These are phyloP conservation scores for Suhomyces bolitotheri DNA, from an alignment of 1,139 yeast species.

Conservation along the genomic window DNA sequence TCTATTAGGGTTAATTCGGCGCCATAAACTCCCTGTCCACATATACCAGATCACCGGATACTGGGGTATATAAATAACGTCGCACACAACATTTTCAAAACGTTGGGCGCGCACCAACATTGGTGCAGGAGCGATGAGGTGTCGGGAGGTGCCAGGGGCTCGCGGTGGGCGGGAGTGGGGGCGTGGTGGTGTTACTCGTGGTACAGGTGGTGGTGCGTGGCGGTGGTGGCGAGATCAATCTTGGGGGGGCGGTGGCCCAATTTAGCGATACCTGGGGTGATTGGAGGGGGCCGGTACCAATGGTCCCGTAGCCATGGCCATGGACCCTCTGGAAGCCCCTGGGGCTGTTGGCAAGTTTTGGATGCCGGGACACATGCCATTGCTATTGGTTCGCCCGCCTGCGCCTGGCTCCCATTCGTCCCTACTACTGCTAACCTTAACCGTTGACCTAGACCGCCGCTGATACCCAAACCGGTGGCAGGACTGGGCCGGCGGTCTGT, in stretches of 20 bases:
- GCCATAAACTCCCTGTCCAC: constrained; percentile 11
- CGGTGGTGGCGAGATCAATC: too few species aligned
- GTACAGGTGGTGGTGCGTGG: background rate
- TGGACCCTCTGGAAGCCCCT: too few species aligned
- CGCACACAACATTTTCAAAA: constrained; percentile 5
- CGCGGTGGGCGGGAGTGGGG: background rate
- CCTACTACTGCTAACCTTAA: too few species aligned
- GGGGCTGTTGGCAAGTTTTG: too few species aligned
- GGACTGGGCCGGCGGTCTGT: too few species aligned
- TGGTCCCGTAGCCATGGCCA: too few species aligned
- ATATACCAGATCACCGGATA: constrained; percentile 7
- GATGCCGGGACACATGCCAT: too few species aligned
- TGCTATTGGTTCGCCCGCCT: too few species aligned
- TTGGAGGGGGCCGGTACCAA: constrained; percentile 1
- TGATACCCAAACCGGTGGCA: too few species aligned
- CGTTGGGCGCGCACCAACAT: constrained; percentile 9
- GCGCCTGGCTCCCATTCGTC: too few species aligned
- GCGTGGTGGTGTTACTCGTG: background rate
- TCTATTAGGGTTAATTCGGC: constrained; percentile 8
- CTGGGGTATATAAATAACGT: constrained; percentile 8
- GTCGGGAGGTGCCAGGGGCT: background rate
- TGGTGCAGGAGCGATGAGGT: constrained; percentile 6
- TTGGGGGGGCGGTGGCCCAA: too few species aligned
- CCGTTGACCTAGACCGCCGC: too few species aligned
- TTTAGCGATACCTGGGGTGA: background rate